Base-by-base conservation (phyloP, 148 eudicot genomes). In the Amaranthus cruentus region DNA sequence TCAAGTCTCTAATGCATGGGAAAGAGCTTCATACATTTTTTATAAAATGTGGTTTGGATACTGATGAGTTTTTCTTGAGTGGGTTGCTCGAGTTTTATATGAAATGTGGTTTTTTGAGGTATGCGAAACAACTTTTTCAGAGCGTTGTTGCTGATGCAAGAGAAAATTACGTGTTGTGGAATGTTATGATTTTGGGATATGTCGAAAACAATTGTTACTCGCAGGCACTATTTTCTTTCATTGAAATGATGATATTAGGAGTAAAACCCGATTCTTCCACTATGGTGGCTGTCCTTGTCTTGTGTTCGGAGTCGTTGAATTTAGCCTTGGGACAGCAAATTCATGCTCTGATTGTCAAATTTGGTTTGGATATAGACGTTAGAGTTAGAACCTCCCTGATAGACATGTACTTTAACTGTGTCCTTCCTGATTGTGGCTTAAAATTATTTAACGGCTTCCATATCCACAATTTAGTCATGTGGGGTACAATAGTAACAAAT, bases 401-500 rank as follows among this genome's bases (percentile, higher is more conserved):
- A 9, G 75, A 79, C 82, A 76, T 83, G 85, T 79, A 83, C 79
- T 83, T 59, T 53, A 76, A 79, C 9, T 79, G 82, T 53, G 62
- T 18, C 15, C 52, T 54, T 52, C 48, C 69, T 9, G 69, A 57
- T 65, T 73, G 47, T 38, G 77, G 75, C 46, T 76, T 78, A 49
- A 70, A 73, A 50, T 15, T 82, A 55, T 82, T 82, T 53, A 64
- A 66, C 54, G 73, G 75, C 60, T 68, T 70, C 43, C 53, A 63
- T 28, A 64, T 62, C 55, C 52, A 43, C 38, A 79, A 82, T 65
- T 47, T 79, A 73, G 75, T 82, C 52, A 78, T 70, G 75, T 82
- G 82, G 85, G 85, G 85, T 58, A 63, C 77, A 21, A 51, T 79
- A 38, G 73, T 82, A 65, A 79, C 85, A n/a, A 79, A 70, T 62